A percentile compares a stretch with the other conserved stretches of the same genome.
Evolutionary conservation across 225 moss, liverwort and hornwort species (phyloP).

Genomic region (Sphagnum contortum): DNA sequence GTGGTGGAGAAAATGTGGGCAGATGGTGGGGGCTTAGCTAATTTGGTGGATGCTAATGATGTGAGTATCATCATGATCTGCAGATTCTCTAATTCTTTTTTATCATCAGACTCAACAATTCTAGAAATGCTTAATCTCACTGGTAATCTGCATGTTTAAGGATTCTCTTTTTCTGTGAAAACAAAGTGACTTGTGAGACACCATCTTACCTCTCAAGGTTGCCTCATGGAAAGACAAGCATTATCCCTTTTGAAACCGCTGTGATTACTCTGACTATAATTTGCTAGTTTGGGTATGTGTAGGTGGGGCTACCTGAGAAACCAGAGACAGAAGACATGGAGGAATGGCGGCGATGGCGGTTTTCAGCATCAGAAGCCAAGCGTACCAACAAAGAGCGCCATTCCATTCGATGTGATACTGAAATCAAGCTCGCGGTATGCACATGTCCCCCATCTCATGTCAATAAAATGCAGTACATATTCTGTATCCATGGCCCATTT

Average conservation of each 20-base stretch:
- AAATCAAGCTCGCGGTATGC: constrained; percentile 65
- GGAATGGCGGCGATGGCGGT: constrained; percentile 38
- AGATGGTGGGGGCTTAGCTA: constrained; percentile 56
- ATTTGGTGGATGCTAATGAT: constrained; percentile 57
- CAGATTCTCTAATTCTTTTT: too few species aligned
- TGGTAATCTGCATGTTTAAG: too few species aligned
- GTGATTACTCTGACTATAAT: too few species aligned
- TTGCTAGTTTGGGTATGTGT: background rate
- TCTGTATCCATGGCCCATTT: too few species aligned
- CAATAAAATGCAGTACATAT: background rate
- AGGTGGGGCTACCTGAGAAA: constrained; percentile 63
- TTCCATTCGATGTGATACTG: constrained; percentile 75
- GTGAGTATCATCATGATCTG: constrained; percentile 24
- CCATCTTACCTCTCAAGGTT: too few species aligned
- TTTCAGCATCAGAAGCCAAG: constrained; percentile 33
- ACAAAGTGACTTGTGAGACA: too few species aligned
- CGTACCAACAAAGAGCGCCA: constrained; percentile 68
- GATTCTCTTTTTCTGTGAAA: too few species aligned
- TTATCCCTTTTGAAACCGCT: too few species aligned
- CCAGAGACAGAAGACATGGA: constrained; percentile 37
- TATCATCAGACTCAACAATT: too few species aligned
- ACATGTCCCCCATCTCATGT: background rate
- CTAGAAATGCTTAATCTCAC: too few species aligned
- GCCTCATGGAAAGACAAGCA: too few species aligned
- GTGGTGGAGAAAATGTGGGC: constrained; percentile 69